These are phyloP conservation scores for Neurospora sp. DNA, from an alignment of 495 filamentous ascomycete genomes.

Conservation along the genomic window DNA sequence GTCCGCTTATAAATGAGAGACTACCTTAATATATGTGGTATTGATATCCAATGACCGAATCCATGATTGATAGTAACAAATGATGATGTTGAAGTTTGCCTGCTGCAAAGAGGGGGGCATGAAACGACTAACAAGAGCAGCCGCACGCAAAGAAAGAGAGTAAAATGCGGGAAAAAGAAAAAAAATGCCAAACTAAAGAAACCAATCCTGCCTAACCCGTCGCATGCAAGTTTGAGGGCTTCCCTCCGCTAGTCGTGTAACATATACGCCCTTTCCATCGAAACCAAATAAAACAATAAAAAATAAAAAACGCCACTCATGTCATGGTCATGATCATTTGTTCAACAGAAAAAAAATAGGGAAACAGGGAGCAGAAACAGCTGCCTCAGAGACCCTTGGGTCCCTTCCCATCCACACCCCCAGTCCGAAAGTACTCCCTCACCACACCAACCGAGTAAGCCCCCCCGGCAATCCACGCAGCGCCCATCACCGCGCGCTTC, in stretches of 20 bases:
- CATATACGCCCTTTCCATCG: too few relatives aligned
- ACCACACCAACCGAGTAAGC: conserved; percentile 64
- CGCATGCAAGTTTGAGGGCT: not conserved
- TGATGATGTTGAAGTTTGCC: too few relatives aligned
- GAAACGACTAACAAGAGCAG: too few relatives aligned
- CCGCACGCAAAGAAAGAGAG: too few relatives aligned
- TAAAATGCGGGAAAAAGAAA: too few relatives aligned
- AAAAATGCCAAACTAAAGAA: not conserved
- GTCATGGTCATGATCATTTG: not conserved
- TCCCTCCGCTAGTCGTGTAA: not conserved
- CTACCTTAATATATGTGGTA: too few relatives aligned
- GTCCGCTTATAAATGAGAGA: too few relatives aligned
- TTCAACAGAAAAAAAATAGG: not conserved
- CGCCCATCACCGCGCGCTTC: conserved; percentile 46
- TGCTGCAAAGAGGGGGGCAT: too few relatives aligned
- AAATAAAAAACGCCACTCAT: not conserved
- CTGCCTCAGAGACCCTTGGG: conserved; percentile 43
- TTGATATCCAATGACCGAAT: too few relatives aligned
- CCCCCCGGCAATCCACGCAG: conserved; percentile 48
- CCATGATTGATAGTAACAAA: too few relatives aligned
- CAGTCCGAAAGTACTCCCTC: conserved; percentile 53
- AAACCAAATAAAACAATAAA: too few relatives aligned
- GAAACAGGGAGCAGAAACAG: too few relatives aligned
- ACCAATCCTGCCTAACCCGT: not conserved
- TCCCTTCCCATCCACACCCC: conserved; percentile 44